Conservation (phyloP, 2,329 filamentous ascomycete genomes). For the Fusarium stilboides region DNA sequence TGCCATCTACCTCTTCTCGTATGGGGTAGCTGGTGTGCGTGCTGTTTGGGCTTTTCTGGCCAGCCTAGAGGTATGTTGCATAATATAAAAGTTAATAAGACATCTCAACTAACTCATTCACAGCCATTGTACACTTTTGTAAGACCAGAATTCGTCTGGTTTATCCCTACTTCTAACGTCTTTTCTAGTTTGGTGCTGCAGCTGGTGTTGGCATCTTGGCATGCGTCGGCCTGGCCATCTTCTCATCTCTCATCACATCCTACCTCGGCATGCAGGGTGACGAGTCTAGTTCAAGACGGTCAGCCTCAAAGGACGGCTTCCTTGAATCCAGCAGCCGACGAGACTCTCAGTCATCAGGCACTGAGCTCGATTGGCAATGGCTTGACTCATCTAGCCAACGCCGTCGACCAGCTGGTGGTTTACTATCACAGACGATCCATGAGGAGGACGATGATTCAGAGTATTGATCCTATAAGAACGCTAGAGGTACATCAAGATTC, state of each 20-base stretch:
- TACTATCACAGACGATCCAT: slow-evolving; percentile 77
- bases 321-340: slow-evolving; percentile 34
- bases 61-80: slow-evolving; percentile 55
- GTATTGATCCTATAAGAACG: slow-evolving; percentile 29
- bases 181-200: slow-evolving; percentile 71
- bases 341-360: slow-evolving; percentile 50
- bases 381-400: slow-evolving; percentile 56
- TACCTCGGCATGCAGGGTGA: slow-evolving; percentile 61
- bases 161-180: background rate
- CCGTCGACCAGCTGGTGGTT: slow-evolving; percentile 61
- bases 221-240: slow-evolving; percentile 72
- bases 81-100: background rate
- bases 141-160: slow-evolving; percentile 15
- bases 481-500: slow-evolving; percentile 2
- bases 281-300: slow-evolving; percentile 20
- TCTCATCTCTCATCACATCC: slow-evolving; percentile 69
- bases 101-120: slow-evolving; percentile 9
- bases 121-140: slow-evolving; percentile 63
- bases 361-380: slow-evolving; percentile 59
- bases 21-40: slow-evolving; percentile 43
- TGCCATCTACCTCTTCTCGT: slow-evolving; percentile 54
- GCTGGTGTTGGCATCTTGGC: slow-evolving; percentile 75
- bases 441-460: slow-evolving; percentile 78
- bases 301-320: slow-evolving; percentile 33
- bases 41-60: slow-evolving; percentile 49